Evolutionary conservation across 768 basidiomycete species (phyloP), one percentile per base, ranked within the genome.

Genomic region (Leccinum longicurvipes): DNA sequence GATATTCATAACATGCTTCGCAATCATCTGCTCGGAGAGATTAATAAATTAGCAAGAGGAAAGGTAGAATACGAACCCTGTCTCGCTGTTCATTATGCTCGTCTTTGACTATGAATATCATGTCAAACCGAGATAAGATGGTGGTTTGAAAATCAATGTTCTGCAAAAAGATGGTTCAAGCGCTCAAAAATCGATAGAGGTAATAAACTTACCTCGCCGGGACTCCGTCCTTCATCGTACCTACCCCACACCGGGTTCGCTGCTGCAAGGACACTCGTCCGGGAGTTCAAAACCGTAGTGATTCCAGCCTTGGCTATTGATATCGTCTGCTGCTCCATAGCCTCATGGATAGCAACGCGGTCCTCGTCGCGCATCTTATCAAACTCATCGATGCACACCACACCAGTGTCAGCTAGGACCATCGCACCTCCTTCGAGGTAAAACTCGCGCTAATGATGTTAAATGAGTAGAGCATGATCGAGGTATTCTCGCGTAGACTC

Each of bases 311-410:
- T 98, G 17, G 96, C 96, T 60, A 99, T 98, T 2, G 97, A 98
- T 63, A 99, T 98, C 0, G 97, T 99, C 67, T 98, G 96, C 67
- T 99, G 97, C 67, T 99, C 97, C 97, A 99, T 99, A 14, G 96
- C 97, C 75, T 98, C 97, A 73, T 98, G 97, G 57, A 98, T 98
- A 0, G 97, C 97, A 5, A 98, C 97, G 53, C 97, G 86, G 70
- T 99, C 97, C 72, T 98, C 96, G 63, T 99, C 97, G 36, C 96
- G 81, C 97, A 99, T 99, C 77, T 99, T 99, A 75, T 99, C 97
- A 64, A 99, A 99, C 71, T 99, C 97, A 64, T 99, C 97, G 67
- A 99, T 99, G 67, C 97, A 98, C 36, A 98, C 97, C 14, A 99
- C 95, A 27, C 97, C 97, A 12, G 91, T 91, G 69, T 99, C 97